These are phyloP conservation scores for Termitomyces sp. DNA, from an alignment of 768 basidiomycete genomes.

Conservation along the genomic window DNA sequence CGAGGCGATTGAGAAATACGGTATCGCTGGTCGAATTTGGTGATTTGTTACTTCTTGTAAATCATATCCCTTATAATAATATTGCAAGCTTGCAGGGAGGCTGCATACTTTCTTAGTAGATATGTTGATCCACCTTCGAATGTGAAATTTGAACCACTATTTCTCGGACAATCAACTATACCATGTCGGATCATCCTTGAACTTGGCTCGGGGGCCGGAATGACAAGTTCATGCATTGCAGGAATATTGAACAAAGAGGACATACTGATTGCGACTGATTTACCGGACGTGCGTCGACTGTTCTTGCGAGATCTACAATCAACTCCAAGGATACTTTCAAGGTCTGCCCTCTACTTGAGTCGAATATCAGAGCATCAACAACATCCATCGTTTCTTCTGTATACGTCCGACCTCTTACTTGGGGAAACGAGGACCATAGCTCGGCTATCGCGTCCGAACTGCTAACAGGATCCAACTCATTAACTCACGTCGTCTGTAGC, in stretches of 20 bases:
- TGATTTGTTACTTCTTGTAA: conserved; percentile 22
- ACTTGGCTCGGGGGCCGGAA: conserved; percentile 75
- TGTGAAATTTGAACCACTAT: conserved; percentile 51
- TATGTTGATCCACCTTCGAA: conserved; percentile 42
- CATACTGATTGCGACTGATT: conserved; percentile 61
- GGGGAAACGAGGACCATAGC: conserved; percentile 56
- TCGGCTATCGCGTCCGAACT: conserved; percentile 34
- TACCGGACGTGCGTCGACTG: conserved; percentile 56
- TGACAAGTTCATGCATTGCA: conserved; percentile 45
- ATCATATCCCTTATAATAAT: conserved; percentile 6
- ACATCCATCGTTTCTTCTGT: conserved; percentile 18
- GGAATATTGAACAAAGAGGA: conserved; percentile 34
- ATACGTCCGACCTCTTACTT: conserved; percentile 56
- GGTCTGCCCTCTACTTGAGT: conserved; percentile 43
- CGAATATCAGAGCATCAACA: conserved; percentile 24
- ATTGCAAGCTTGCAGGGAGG: conserved; percentile 52
- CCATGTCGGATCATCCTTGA: conserved; percentile 44
- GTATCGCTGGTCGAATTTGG: conserved; percentile 87
- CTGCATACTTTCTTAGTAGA: conserved; percentile 51
- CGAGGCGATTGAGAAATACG: conserved; percentile 61
- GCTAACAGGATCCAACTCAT: conserved; percentile 11
- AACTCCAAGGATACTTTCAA: conserved; percentile 12
- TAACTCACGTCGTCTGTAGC: conserved; percentile 76
- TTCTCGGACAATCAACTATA: conserved; percentile 21
- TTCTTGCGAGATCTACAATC: not conserved